A percentile compares a stretch with the other conserved stretches of the same genome.
Conservation (phyloP, 495 filamentous ascomycete genomes). For the Glonium stellatum region DNA sequence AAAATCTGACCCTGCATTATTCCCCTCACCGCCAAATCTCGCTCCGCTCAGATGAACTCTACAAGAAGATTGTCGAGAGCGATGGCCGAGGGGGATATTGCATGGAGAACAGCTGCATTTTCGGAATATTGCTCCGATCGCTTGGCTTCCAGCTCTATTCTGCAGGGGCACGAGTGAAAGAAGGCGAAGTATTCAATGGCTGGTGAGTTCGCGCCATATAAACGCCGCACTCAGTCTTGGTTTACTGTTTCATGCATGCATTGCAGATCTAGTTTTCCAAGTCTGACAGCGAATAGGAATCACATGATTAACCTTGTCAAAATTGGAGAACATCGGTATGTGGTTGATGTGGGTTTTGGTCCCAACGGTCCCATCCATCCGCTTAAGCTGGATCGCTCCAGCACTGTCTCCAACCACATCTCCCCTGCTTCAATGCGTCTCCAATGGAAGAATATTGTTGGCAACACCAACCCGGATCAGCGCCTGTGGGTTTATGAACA, state of each 20-base stretch:
- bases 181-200: constrained; percentile 27
- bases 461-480: constrained; percentile 40
- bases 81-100: constrained; percentile 67
- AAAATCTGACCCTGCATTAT: constrained; percentile 57
- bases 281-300: constrained; percentile 32
- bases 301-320: constrained; percentile 68
- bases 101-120: constrained; percentile 67
- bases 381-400: constrained; percentile 42
- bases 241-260: neutral
- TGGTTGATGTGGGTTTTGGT: constrained; percentile 70
- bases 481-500: constrained; percentile 60
- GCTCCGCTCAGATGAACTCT: constrained; percentile 53
- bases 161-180: constrained; percentile 41
- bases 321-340: constrained; percentile 45
- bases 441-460: constrained; percentile 41
- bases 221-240: neutral
- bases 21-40: constrained; percentile 47
- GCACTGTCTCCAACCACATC: constrained; percentile 39
- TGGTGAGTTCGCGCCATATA: constrained; percentile 13
- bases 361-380: constrained; percentile 52
- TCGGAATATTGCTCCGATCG: constrained; percentile 54
- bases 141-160: constrained; percentile 55
- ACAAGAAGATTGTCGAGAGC: constrained; percentile 53
- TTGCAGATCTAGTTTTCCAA: neutral
- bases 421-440: constrained; percentile 45